Percentiles rank a stretch among this genome's conserved stretches.
These are phyloP conservation scores for Neurospora sp. DNA, from an alignment of 495 filamentous ascomycete genomes.

Conservation along the genomic window DNA sequence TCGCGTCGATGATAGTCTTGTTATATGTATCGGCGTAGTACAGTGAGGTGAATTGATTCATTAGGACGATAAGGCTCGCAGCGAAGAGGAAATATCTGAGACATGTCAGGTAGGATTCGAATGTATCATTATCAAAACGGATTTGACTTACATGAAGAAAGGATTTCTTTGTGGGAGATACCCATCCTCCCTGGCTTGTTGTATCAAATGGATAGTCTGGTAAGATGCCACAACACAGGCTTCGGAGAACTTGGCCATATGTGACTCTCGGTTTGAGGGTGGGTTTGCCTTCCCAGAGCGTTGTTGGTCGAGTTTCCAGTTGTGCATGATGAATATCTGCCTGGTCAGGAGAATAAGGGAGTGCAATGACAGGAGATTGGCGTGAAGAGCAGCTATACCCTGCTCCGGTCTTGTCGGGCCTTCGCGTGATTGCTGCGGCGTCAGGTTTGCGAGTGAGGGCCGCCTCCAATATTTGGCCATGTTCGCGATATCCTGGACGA, in stretches of 20 bases:
- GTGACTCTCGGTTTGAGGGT: conserved; percentile 19
- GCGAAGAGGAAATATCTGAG: conserved; percentile 60
- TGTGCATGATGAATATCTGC: conserved; percentile 55
- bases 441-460: conserved; percentile 33
- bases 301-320: conserved; percentile 24
- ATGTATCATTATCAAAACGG: neutral
- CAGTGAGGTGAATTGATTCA: conserved; percentile 59
- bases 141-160: conserved; percentile 47
- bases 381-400: conserved; percentile 55
- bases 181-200: conserved; percentile 44
- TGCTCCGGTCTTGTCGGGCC: conserved; percentile 37
- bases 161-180: conserved; percentile 61
- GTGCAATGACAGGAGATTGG: conserved; percentile 62
- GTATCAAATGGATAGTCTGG: conserved; percentile 54
- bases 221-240: conserved; percentile 61
- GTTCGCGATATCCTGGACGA: conserved; percentile 58
- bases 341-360: conserved; percentile 63
- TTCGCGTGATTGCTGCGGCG: conserved; percentile 40
- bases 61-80: conserved; percentile 55
- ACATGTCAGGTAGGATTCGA: neutral
- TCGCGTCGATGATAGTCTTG: conserved; percentile 46
- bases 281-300: conserved; percentile 22
- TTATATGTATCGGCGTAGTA: conserved; percentile 47
- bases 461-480: conserved; percentile 41
- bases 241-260: conserved; percentile 56